Base-by-base conservation (phyloP, 371 early-diverging fungal species). In the Mucor lusitanicus region DNA sequence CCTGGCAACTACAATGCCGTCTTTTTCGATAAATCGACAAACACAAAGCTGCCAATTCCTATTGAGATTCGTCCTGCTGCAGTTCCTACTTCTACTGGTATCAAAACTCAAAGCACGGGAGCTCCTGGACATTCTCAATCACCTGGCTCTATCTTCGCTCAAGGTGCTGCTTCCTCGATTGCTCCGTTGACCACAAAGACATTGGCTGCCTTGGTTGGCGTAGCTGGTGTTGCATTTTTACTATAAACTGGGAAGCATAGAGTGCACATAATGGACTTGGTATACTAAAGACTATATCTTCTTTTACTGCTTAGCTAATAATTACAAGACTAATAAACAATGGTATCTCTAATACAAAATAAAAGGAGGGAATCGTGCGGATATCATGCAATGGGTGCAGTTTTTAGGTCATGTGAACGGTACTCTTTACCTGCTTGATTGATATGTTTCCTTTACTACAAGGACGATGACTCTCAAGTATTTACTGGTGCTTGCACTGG, bases 31-130 rank as follows among this genome's bases (percentile, higher is more conserved):
- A 68, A 70, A 37, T 72, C 80, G 28, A 83, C 83, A 32, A 80
- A 78, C 33, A 77, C 77, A 42, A 72, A 80, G 21, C 65, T 79
- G 40, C 64, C 75, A n/a, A 71, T 83, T 46, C 83, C 83, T 23
- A 78, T 83, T 63, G 75, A 80, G 61, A 78, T 83, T 48, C 80
- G 79, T 60, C 78, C 83, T 50, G 75, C 75, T 54, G 76, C 76
- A 17, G 69, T 63, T 23, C 56, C 78, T 25, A 74, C 82, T 8
- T 74, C 78, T 8, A 61, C 67, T 4, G 68, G 54, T 23, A 62
- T 68, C 35, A 72, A 61, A 12, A 60, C 79, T 6, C 50, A 65
- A 17, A 70, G 66, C 9, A 75, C 74, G 3, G 71, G 72, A 46
- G 61, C 62, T 30, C 63, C 69, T 53, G 72, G 68, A n/a, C 73